Conservation (phyloP, 2,329 filamentous ascomycete species). For the Aureobasidium lini region DNA sequence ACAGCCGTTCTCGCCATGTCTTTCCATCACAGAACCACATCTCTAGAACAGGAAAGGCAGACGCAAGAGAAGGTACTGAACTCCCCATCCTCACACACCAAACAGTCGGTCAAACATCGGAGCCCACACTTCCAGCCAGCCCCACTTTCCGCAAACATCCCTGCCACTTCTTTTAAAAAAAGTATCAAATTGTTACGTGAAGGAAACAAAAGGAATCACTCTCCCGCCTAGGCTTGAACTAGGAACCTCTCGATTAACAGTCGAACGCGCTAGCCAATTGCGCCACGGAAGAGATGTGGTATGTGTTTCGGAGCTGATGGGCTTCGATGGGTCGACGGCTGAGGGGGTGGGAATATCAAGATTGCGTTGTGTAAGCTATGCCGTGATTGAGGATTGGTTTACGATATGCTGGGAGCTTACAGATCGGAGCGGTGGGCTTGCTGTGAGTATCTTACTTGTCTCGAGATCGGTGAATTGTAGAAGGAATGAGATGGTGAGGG, state of each 20-base stretch:
- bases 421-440: background rate
- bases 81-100: no score
- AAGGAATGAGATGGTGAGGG: no score
- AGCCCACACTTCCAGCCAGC: background rate
- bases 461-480: no score
- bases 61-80: no score
- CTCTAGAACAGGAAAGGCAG: no score
- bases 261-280: background rate
- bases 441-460: no score
- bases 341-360: background rate
- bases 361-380: no score
- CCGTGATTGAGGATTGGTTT: no score
- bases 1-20: no score
- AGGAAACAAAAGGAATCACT: background rate
- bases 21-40: no score
- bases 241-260: background rate
- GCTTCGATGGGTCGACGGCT: background rate
- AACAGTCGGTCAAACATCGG: no score
- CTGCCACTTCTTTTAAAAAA: background rate
- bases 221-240: constrained; percentile 3
- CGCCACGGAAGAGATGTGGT: background rate
- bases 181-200: background rate
- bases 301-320: background rate
- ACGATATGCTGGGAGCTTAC: no score
- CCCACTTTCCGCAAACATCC: background rate